Percentiles rank a stretch among this genome's conserved stretches.
phyloP scores from a whole-genome alignment of 2,329 filamentous ascomycete species.

The Venturia pyrina region DNA sequence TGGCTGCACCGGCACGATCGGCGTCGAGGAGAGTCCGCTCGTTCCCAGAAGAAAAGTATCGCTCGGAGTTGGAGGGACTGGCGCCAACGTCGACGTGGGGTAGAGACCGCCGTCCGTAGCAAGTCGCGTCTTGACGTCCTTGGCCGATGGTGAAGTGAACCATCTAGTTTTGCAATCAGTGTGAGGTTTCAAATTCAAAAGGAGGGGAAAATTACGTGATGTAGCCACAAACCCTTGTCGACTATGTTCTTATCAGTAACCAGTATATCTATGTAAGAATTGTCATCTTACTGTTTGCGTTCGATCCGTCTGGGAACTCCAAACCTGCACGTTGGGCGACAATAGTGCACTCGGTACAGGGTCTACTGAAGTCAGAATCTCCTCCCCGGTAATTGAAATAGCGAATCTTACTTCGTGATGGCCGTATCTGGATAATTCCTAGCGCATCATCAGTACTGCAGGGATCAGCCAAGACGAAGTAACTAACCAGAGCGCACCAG shows the following conservation, averaged over 20 bases:
- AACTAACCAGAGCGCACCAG: slow-evolving; percentile 4
- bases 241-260: background rate
- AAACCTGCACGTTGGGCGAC: slow-evolving; percentile 5
- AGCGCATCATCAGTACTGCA: background rate
- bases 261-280: background rate
- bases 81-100: slow-evolving; percentile 10
- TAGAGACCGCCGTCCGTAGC: background rate
- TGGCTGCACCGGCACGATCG: background rate
- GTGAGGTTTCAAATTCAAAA: background rate
- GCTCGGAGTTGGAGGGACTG: slow-evolving; percentile 10
- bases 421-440: slow-evolving; percentile 11
- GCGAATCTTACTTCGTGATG: background rate
- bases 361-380: background rate
- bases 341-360: slow-evolving; percentile 9
- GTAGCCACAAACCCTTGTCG: slow-evolving; percentile 19
- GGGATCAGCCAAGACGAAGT: background rate
- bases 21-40: slow-evolving; percentile 6
- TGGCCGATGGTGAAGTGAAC: slow-evolving; percentile 7
- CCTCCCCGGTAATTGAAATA: background rate
- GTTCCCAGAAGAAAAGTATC: slow-evolving; percentile 11
- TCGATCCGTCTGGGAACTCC: slow-evolving; percentile 10
- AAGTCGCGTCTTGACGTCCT: slow-evolving; percentile 11
- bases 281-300: slow-evolving; percentile 6
- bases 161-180: background rate
- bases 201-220: background rate